Conservation (phyloP, 2,329 filamentous ascomycete genomes). For the Fusarium agapanthi region DNA sequence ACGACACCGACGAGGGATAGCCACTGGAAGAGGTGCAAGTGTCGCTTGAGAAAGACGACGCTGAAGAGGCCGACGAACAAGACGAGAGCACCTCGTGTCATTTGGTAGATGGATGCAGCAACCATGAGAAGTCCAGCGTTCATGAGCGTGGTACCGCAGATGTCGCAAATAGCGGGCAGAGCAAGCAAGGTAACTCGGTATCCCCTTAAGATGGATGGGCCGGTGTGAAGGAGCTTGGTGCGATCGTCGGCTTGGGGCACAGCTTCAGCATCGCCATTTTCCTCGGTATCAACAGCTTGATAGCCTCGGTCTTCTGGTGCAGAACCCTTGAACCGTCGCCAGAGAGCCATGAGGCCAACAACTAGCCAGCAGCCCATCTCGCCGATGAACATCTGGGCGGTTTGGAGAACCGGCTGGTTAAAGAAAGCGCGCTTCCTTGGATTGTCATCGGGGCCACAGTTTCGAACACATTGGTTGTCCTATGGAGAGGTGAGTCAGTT, state of each 20-base stretch:
- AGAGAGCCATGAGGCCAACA: conserved; percentile 74
- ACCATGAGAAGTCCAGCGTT: conserved; percentile 95
- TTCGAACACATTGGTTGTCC: conserved; percentile 96
- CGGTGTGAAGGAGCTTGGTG: conserved; percentile 58
- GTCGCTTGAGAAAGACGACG: conserved; percentile 85
- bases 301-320: conserved; percentile 66
- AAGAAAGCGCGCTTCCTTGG: conserved; percentile 76
- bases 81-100: conserved; percentile 94
- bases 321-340: conserved; percentile 63
- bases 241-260: conserved; percentile 48
- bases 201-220: conserved; percentile 72
- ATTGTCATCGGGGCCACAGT: conserved; percentile 76
- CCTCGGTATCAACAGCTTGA: conserved; percentile 65
- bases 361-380: conserved; percentile 98
- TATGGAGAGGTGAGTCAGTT: conserved; percentile 45
- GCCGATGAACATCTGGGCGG: conserved; percentile 96
- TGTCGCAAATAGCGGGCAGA: conserved; percentile 90
- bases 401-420: conserved; percentile 96
- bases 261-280: conserved; percentile 56
- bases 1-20: conserved; percentile 87
- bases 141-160: conserved; percentile 95
- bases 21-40: conserved; percentile 91
- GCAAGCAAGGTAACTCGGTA: conserved; percentile 78
- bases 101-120: conserved; percentile 96
- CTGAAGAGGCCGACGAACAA: conserved; percentile 96